A percentile compares a stretch with the other conserved stretches of the same genome.
These are phyloP conservation scores for Ophiostoma quercus DNA, from an alignment of 2,329 filamentous ascomycete species.

Conservation along the genomic window DNA sequence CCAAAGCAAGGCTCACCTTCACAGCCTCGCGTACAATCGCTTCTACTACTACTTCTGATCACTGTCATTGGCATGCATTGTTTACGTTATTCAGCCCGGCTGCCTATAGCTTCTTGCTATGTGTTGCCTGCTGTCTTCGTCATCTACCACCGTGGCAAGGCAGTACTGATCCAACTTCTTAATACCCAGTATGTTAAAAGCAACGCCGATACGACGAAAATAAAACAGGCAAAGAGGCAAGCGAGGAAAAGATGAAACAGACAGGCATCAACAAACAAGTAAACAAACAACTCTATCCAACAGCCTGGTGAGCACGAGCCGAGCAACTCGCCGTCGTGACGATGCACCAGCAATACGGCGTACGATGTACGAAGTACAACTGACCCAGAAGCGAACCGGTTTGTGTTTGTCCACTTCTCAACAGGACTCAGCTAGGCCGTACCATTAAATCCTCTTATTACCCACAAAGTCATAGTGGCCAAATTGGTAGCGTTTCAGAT, in stretches of 20 bases:
- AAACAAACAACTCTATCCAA: not conserved
- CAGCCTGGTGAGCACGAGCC: not conserved
- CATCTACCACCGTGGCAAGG: not conserved
- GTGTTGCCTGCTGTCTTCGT: not conserved
- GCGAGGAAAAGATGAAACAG: not conserved
- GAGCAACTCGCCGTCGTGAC: not conserved
- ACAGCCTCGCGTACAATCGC: not conserved
- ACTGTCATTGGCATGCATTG: not conserved
- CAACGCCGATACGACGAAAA: not conserved
- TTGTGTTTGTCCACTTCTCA: not conserved
- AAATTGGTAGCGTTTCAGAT: slow-evolving; percentile 26
- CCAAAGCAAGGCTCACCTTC: not conserved
- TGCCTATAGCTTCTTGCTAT: not conserved
- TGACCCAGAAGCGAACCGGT: too few species aligned
- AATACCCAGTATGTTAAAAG: not conserved
- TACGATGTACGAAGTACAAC: not conserved
- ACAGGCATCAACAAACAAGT: slow-evolving; percentile 2
- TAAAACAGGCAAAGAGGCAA: not conserved
- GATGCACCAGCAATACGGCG: not conserved
- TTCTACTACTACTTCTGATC: not conserved
- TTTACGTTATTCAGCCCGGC: not conserved
- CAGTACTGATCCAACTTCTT: not conserved
- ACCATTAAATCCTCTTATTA: not conserved
- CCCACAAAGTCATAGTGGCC: slow-evolving; percentile 8
- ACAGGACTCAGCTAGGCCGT: not conserved